These are phyloP conservation scores for Gossypium bickii DNA, from an alignment of 345 rosid genomes.

Conservation along the genomic window DNA sequence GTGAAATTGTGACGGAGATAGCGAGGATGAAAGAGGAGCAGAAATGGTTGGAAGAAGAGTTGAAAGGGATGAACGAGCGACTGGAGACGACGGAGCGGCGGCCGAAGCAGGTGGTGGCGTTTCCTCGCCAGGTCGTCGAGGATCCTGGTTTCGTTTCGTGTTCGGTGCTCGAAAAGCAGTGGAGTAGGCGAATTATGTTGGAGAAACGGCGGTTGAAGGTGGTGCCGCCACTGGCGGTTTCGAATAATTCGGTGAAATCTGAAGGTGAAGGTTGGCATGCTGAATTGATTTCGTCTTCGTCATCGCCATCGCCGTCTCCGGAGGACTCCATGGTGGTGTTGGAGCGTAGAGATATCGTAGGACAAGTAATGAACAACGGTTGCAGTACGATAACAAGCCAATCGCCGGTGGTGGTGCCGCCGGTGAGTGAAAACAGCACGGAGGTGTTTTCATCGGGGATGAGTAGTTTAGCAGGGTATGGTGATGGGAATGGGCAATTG, in stretches of 20 bases:
- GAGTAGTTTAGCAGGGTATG: no score
- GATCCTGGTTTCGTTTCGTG: conserved; percentile 79
- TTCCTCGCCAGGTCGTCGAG: conserved; percentile 63
- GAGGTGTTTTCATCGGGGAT: no score
- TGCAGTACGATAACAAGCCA: no score
- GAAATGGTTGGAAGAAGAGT: conserved; percentile 48
- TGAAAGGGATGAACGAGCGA: conserved; percentile 63
- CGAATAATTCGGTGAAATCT: conserved; percentile 42
- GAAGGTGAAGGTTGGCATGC: conserved; percentile 43
- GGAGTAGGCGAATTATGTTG: conserved; percentile 14
- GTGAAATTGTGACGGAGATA: conserved; percentile 60
- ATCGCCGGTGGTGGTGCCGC: no score
- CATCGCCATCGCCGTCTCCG: no score
- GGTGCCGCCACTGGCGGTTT: conserved; percentile 34
- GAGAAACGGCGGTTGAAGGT: conserved; percentile 48
- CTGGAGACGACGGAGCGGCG: conserved; percentile 76
- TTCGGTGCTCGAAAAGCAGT: conserved; percentile 56
- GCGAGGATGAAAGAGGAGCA: conserved; percentile 75
- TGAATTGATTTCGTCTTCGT: no score
- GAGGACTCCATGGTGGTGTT: no score
- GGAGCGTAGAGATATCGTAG: no score
- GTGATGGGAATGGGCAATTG: no score
- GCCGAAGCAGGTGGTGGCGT: conserved; percentile 90
- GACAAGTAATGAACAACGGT: no score
- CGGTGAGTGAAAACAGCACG: no score